A percentile compares a stretch with the other conserved stretches of the same genome.
Evolutionary conservation across 768 basidiomycete species (phyloP).

Genomic region (Xerocomellus chrysenteron): DNA sequence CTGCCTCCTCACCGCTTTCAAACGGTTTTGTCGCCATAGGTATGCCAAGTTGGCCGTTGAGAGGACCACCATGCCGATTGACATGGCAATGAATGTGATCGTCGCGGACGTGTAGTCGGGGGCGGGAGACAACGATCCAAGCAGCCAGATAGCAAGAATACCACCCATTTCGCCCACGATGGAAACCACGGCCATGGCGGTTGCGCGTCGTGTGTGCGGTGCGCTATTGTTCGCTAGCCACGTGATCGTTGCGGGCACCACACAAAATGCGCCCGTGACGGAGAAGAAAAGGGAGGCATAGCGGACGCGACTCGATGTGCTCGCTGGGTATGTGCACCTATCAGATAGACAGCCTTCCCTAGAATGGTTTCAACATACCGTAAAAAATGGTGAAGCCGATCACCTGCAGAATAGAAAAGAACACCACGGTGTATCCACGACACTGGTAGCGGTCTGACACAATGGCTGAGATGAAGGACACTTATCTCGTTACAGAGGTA

Average conservation of each 20-base stretch:
- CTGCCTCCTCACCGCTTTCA: slow-evolving; percentile 40
- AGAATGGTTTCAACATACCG: neutral
- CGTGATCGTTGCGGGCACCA: slow-evolving; percentile 51
- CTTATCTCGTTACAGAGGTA: slow-evolving; percentile 18
- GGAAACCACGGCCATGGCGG: slow-evolving; percentile 53
- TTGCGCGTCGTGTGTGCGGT: slow-evolving; percentile 55
- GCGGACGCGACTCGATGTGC: slow-evolving; percentile 37
- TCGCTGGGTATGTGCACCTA: slow-evolving; percentile 3
- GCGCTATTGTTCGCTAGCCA: slow-evolving; percentile 64
- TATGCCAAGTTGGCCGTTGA: slow-evolving; percentile 40
- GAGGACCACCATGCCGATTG: slow-evolving; percentile 37
- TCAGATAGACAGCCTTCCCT: neutral
- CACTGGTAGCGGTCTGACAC: slow-evolving; percentile 53
- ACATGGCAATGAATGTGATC: slow-evolving; percentile 35
- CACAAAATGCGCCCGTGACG: slow-evolving; percentile 47
- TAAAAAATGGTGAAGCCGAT: slow-evolving; percentile 16
- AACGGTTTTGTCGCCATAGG: slow-evolving; percentile 42
- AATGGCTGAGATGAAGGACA: slow-evolving; percentile 40
- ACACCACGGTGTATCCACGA: slow-evolving; percentile 47
- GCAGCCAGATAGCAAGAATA: slow-evolving; percentile 59
- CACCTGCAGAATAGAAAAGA: slow-evolving; percentile 40
- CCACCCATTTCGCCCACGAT: slow-evolving; percentile 57
- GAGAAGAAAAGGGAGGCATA: slow-evolving; percentile 56
- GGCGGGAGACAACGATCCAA: slow-evolving; percentile 48
- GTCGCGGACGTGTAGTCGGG: slow-evolving; percentile 54